phyloP scores from a whole-genome alignment of 495 filamentous ascomycete species.

The Neohortaea acidophila region DNA sequence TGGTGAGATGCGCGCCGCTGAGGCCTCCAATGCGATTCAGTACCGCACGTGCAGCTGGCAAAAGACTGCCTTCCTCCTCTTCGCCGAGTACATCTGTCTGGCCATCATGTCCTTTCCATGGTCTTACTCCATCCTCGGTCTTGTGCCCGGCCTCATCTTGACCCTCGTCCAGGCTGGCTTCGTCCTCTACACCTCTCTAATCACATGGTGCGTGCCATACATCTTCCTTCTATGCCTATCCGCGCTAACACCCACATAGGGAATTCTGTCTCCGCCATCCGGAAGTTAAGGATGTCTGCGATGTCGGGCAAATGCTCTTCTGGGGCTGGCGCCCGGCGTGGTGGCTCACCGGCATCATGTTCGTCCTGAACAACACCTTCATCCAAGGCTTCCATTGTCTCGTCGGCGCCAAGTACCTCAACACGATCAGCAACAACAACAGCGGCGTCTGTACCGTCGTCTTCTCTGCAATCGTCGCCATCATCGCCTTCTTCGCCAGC shows the following conservation, averaged over 20 bases:
- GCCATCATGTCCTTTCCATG: conserved; percentile 91
- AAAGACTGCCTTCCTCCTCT: conserved; percentile 77
- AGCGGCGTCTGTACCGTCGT: conserved; percentile 53
- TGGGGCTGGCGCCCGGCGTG: conserved; percentile 64
- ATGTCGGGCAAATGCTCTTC: conserved; percentile 80
- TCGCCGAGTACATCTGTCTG: conserved; percentile 85
- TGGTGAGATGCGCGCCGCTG: conserved; percentile 60
- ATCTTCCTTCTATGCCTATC: no score
- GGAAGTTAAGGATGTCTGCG: conserved; percentile 76
- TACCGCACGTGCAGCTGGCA: conserved; percentile 84
- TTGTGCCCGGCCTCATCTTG: conserved; percentile 74
- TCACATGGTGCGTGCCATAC: conserved; percentile 45
- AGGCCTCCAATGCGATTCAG: conserved; percentile 65
- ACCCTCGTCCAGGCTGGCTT: conserved; percentile 58
- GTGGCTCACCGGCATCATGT: conserved; percentile 77
- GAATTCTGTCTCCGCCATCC: conserved; percentile 76
- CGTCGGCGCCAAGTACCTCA: conserved; percentile 65
- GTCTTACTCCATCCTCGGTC: conserved; percentile 70
- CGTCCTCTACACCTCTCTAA: conserved; percentile 74
- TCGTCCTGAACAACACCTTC: conserved; percentile 81
- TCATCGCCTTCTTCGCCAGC: conserved; percentile 60
- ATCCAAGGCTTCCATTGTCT: conserved; percentile 72
- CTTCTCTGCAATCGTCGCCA: conserved; percentile 51
- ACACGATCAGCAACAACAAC: conserved; percentile 56
- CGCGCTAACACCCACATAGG: conserved; percentile 28